Conservation (phyloP, 2,329 filamentous ascomycete species). For the Didymella lethalis region DNA sequence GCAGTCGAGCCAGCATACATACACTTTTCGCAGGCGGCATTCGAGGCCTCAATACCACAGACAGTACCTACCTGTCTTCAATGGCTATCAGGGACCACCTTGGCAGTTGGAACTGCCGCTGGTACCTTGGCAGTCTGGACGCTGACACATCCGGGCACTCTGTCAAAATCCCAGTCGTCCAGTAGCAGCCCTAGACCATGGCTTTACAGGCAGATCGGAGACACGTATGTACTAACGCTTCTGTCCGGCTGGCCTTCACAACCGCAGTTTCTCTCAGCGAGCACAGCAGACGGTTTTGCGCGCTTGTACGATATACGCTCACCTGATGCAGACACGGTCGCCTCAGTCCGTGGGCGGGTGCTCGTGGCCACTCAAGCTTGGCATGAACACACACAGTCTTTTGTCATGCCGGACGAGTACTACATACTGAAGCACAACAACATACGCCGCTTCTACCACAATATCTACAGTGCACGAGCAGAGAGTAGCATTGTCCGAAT, state of each 20-base stretch:
- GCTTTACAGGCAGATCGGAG: slow-evolving; percentile 55
- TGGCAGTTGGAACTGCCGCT: slow-evolving; percentile 64
- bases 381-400: slow-evolving; percentile 63
- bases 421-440: slow-evolving; percentile 59
- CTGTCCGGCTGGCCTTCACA: slow-evolving; percentile 62
- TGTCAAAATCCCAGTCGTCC: slow-evolving; percentile 12
- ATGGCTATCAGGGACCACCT: slow-evolving; percentile 64
- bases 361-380: slow-evolving; percentile 60
- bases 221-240: slow-evolving; percentile 58
- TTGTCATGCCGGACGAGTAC: slow-evolving; percentile 64
- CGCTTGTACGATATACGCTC: slow-evolving; percentile 63
- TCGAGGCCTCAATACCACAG: slow-evolving; percentile 59
- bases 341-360: slow-evolving; percentile 59
- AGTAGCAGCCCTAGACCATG: slow-evolving; percentile 46
- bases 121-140: slow-evolving; percentile 65
- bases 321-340: slow-evolving; percentile 54
- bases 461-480: slow-evolving; percentile 50
- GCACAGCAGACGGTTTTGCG: slow-evolving; percentile 63
- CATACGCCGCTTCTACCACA: slow-evolving; percentile 61
- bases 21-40: slow-evolving; percentile 58
- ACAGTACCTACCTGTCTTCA: slow-evolving; percentile 64
- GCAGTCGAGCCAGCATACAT: slow-evolving; percentile 41
- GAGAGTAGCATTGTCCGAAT: slow-evolving; percentile 52
- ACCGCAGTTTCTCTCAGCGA: slow-evolving; percentile 61
- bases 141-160: slow-evolving; percentile 49